A percentile compares a stretch with the other conserved stretches of the same genome.
Evolutionary conservation across 352 stramenopile species (phyloP).

Genomic region (Phytophthora syringae): DNA sequence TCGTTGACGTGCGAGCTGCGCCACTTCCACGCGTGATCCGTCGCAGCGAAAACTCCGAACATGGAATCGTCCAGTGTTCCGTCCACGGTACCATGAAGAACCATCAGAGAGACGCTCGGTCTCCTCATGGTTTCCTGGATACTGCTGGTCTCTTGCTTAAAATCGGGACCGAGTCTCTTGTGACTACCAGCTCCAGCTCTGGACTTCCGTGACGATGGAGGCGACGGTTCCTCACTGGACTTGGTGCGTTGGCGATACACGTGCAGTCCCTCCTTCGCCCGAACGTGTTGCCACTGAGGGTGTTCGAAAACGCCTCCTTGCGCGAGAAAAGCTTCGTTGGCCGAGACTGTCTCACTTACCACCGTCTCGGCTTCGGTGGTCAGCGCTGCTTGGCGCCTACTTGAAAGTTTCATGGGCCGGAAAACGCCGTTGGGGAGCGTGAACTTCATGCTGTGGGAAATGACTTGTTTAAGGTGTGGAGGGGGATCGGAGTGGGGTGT

Average conservation of each 20-base stretch:
- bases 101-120: slow-evolving; percentile 41
- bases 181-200: too few relatives aligned
- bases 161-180: neutral
- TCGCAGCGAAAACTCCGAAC: slow-evolving; percentile 51
- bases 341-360: slow-evolving; percentile 46
- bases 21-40: slow-evolving; percentile 47
- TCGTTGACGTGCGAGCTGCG: slow-evolving; percentile 52
- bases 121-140: slow-evolving; percentile 32
- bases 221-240: neutral
- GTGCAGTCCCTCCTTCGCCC: slow-evolving; percentile 45
- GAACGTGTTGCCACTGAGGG: slow-evolving; percentile 46
- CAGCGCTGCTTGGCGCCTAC: slow-evolving; percentile 34
- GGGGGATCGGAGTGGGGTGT: neutral
- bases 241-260: slow-evolving; percentile 37
- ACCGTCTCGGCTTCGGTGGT: slow-evolving; percentile 43
- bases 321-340: slow-evolving; percentile 45
- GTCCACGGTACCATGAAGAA: too few relatives aligned
- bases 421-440: slow-evolving; percentile 47
- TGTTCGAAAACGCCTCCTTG: slow-evolving; percentile 29
- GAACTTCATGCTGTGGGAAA: slow-evolving; percentile 40
- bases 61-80: slow-evolving; percentile 61
- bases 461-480: neutral
- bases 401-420: slow-evolving; percentile 33
- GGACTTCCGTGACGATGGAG: neutral
- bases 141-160: neutral